Base-by-base conservation (phyloP, 257 asterid genomes). In the Nicotiana otophora region DNA sequence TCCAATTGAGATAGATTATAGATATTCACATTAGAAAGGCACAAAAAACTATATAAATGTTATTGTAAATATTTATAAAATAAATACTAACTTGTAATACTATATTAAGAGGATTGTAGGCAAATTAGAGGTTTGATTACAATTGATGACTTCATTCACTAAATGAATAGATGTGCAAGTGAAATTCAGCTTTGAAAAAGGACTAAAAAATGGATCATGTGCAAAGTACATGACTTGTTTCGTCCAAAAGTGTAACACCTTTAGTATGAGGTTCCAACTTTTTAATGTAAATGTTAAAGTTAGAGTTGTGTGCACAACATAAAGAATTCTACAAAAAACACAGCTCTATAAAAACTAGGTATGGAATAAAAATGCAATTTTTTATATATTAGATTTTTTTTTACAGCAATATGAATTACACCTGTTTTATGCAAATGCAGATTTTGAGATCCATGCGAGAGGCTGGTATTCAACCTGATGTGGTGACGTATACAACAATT, bases 391-490 rank as follows among this genome's bases (percentile, higher is more conserved):
- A 63, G 23, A 51, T 26, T 23, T 23, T 4, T 4, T 39, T 79
- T 60, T 79, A 36, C 30, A 53, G 36, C 19, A 42, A 57, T 69
- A 16, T 46, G 54, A 83, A 80, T 63, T 74, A 65, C 82, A 63
- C 84, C 62, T 72, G 46, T 82, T 68, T 81, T 84, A 76, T 42
- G 88, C 83, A 86, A 75, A 84, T 87, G 89, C 97, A 95, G 98
- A 94, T 92, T 83, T 86, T 95, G 87, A 92, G 90, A 83, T 89
- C 91, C 90, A 92, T 92, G 95, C 95, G 77, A 77, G 96, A 92
- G 70, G 87, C 89, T 85, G 98, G 97, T 80, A 85, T 90, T 89
- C 95, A 90, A 85, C 99, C 98, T 84, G 97, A 95, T 87, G 97
- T 94, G 62, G 86, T 95, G 80, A 83, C 99, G 16, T 95, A 92